Evolutionary conservation across 345 rosid genomes (phyloP).

Genomic region (Syzygium aqueum): DNA sequence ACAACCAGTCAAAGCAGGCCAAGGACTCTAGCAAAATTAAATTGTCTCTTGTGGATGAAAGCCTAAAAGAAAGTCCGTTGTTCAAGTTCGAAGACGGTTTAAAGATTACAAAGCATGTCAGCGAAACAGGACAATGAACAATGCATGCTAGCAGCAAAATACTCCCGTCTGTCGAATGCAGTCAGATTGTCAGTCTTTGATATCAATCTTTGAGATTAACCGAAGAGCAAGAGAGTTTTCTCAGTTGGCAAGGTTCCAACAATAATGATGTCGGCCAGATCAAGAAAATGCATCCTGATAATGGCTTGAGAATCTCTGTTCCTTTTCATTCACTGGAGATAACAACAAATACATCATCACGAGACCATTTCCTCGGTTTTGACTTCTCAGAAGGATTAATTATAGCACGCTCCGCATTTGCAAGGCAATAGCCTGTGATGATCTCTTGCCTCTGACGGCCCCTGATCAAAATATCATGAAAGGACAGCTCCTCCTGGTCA

Average conservation of each 20-base stretch:
- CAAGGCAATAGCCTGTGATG: constrained; percentile 69
- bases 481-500: constrained; percentile 78
- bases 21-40: neutral
- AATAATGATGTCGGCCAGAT: neutral
- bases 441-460: constrained; percentile 69
- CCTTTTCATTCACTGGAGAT: constrained; percentile 38
- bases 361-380: constrained; percentile 62
- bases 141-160: neutral
- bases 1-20: neutral
- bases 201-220: neutral
- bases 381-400: constrained; percentile 66
- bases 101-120: neutral
- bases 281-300: neutral
- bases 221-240: neutral
- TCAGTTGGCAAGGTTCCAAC: neutral
- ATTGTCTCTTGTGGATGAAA: neutral
- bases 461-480: constrained; percentile 60
- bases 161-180: neutral
- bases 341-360: constrained; percentile 80
- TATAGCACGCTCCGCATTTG: constrained; percentile 51
- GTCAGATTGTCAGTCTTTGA: neutral
- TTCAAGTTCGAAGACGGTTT: neutral
- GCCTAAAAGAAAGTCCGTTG: neutral
- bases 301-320: neutral
- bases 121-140: neutral